These are phyloP conservation scores for Apiospora aurea DNA, from an alignment of 2,329 filamentous ascomycete species.

Conservation along the genomic window DNA sequence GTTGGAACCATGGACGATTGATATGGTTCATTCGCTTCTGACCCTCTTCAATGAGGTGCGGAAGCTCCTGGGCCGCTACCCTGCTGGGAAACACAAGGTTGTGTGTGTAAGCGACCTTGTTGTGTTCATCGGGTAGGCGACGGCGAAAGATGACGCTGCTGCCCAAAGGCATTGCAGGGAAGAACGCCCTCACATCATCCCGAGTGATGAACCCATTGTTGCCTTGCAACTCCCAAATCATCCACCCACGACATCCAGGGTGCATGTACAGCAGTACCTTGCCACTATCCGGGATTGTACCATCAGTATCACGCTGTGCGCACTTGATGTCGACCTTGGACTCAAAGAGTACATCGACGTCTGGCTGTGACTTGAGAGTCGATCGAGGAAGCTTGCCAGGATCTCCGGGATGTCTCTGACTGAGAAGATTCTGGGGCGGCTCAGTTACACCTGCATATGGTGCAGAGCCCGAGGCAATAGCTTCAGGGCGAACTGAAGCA, in stretches of 20 bases:
- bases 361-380: neutral
- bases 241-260: neutral
- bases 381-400: neutral
- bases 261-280: neutral
- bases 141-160: neutral
- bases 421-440: neutral
- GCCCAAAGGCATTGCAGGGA: neutral
- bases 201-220: neutral
- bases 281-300: neutral
- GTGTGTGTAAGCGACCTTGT: neutral
- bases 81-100: neutral
- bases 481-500: neutral
- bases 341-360: neutral
- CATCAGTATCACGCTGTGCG: neutral
- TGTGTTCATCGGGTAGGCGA: neutral
- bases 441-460: too few relatives aligned
- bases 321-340: neutral
- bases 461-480: neutral
- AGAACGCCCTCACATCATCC: neutral
- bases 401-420: neutral
- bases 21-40: neutral
- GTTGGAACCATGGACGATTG: neutral
- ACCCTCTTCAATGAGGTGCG: too few relatives aligned
- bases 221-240: constrained; percentile 1
- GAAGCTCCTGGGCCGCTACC: neutral